A percentile compares a stretch with the other conserved stretches of the same genome.
Conservation (phyloP, 2,329 filamentous ascomycete species). For the Pyrenophora seminiperda region DNA sequence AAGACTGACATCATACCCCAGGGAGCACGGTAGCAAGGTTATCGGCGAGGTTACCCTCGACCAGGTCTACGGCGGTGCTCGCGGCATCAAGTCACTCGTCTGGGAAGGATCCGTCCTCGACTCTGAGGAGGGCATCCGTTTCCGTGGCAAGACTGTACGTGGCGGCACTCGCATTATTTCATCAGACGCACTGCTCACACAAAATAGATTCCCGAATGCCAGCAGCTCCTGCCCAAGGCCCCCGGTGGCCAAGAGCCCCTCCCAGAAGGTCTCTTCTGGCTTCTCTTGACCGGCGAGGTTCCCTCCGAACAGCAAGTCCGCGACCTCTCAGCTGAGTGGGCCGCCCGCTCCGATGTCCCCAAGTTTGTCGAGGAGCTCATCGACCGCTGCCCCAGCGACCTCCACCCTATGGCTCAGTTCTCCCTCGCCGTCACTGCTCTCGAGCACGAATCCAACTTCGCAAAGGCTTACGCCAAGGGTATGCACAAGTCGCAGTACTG, state of each 20-base stretch:
- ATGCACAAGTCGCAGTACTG: conserved; percentile 99
- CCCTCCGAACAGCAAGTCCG: conserved; percentile 98
- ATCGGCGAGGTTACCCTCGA: conserved; percentile 97
- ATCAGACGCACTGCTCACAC: conserved; percentile 28
- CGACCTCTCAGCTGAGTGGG: conserved; percentile 98
- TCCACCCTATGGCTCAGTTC: conserved; percentile 99
- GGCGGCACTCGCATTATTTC: conserved; percentile 3
- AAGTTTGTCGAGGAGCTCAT: conserved; percentile 99
- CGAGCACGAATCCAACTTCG: conserved; percentile 96
- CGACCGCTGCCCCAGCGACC: conserved; percentile 97
- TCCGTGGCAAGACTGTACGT: conserved; percentile 89
- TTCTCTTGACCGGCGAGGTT: conserved; percentile 96
- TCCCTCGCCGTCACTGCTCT: conserved; percentile 96
- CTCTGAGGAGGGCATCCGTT: conserved; percentile 98
- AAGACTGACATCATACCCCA: conserved; percentile 51
- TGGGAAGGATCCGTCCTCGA: conserved; percentile 97
- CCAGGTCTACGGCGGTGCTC: conserved; percentile 98
- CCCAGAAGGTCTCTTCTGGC: conserved; percentile 99
- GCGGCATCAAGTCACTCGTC: conserved; percentile 97
- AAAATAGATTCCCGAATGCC: conserved; percentile 87
- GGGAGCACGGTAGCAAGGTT: conserved; percentile 93
- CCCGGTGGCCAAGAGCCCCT: conserved; percentile 96
- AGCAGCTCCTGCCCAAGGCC: conserved; percentile 95
- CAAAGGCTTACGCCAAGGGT: conserved; percentile 98
- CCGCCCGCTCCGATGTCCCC: conserved; percentile 93